Conservation (phyloP, 768 basidiomycete genomes). For the Auriscalpium microsporum region DNA sequence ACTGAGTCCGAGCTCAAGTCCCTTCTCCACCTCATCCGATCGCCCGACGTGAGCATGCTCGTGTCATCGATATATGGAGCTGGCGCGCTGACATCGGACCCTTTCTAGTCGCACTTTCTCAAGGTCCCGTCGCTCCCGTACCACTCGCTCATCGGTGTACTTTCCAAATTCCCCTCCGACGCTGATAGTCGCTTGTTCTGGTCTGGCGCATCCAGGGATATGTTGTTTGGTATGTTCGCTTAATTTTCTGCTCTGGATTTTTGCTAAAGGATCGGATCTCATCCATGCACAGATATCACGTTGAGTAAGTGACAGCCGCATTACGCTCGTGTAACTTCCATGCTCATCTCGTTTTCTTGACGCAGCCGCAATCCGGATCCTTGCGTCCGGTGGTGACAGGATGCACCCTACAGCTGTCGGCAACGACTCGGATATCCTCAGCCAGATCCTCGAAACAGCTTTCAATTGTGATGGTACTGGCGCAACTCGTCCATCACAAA, state of each 20-base stretch:
- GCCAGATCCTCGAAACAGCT: conserved; percentile 8
- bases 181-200: conserved; percentile 71
- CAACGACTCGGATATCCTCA: conserved; percentile 8
- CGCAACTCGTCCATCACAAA: neutral
- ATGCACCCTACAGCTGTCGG: neutral
- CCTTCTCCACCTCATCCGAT: conserved; percentile 60
- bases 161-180: conserved; percentile 74
- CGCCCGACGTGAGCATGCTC: conserved; percentile 55
- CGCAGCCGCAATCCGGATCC: conserved; percentile 11
- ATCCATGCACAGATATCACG: conserved; percentile 7
- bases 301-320: conserved; percentile 1
- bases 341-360: neutral
- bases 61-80: neutral
- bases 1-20: conserved; percentile 59
- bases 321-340: neutral
- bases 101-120: conserved; percentile 67
- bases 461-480: conserved; percentile 11
- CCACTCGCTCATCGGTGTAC: conserved; percentile 63
- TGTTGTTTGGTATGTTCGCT: conserved; percentile 50
- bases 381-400: conserved; percentile 8
- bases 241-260: neutral
- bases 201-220: conserved; percentile 52
- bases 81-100: neutral
- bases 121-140: conserved; percentile 80
- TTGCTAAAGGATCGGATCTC: neutral